A percentile compares a stretch with the other conserved stretches of the same genome.
These are phyloP conservation scores for Aureobasidium uvarum DNA, from an alignment of 2,329 filamentous ascomycete species.

Conservation along the genomic window DNA sequence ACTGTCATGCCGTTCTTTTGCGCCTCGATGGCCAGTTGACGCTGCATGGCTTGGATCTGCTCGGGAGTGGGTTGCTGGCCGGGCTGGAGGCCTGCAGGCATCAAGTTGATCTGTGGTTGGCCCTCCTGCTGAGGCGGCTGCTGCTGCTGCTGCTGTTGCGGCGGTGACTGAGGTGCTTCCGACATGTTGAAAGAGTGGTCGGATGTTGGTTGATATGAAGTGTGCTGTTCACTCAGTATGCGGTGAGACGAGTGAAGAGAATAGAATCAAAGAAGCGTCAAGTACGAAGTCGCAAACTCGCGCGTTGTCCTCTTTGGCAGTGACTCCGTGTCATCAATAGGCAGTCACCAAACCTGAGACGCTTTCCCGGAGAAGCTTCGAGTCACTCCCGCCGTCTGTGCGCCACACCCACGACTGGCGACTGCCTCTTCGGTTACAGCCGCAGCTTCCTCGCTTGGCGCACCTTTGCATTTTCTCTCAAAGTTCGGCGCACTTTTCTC, in stretches of 20 bases:
- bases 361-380: not conserved
- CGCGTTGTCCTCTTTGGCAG: not conserved
- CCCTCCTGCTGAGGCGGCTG: constrained; percentile 21
- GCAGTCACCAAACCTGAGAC: constrained; percentile 2
- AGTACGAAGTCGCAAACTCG: not conserved
- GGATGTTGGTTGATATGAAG: not conserved
- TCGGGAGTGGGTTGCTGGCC: constrained; percentile 68
- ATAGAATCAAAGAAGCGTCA: not conserved
- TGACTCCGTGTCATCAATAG: constrained; percentile 24
- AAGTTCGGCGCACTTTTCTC: not conserved
- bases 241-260: not conserved
- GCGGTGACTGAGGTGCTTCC: constrained; percentile 27
- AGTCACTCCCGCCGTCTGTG: not conserved
- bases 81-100: constrained; percentile 33
- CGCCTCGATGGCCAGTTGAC: constrained; percentile 77
- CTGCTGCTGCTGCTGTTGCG: constrained; percentile 23
- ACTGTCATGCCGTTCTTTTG: constrained; percentile 80
- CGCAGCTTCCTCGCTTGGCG: constrained; percentile 22
- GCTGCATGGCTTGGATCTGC: constrained; percentile 81
- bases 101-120: constrained; percentile 18
- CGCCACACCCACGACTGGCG: not conserved
- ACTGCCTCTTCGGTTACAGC: constrained; percentile 17
- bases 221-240: not conserved
- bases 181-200: constrained; percentile 28
- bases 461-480: constrained; percentile 26